Conservation (phyloP, 306 rosid species). For the Rosa chinensis region DNA sequence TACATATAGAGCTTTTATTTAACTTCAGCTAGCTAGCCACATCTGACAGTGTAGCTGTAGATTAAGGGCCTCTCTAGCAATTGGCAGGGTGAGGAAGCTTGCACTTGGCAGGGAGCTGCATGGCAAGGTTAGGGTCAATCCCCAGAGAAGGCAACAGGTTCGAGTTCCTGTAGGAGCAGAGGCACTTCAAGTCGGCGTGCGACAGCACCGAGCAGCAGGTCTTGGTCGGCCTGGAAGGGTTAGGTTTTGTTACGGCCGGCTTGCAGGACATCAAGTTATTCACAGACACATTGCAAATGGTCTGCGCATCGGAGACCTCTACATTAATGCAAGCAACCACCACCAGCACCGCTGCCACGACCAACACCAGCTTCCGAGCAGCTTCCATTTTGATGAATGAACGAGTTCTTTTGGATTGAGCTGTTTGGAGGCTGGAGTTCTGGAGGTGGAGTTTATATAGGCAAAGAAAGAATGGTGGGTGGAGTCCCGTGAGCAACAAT, state of each 20-base stretch:
- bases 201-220: constrained; percentile 44
- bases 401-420: background rate
- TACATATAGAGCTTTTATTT: background rate
- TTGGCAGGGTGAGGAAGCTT: constrained; percentile 46
- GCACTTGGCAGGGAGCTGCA: constrained; percentile 57
- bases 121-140: constrained; percentile 54
- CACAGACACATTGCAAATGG: constrained; percentile 48
- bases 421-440: background rate
- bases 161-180: constrained; percentile 54
- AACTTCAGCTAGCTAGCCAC: background rate
- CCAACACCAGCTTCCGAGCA: background rate
- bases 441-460: background rate
- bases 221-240: constrained; percentile 33
- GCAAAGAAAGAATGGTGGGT: background rate
- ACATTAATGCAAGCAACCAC: constrained; percentile 15
- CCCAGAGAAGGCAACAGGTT: constrained; percentile 55
- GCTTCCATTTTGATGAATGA: constrained; percentile 2
- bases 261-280: constrained; percentile 40
- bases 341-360: constrained; percentile 10
- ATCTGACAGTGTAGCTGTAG: background rate
- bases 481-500: background rate
- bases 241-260: constrained; percentile 53
- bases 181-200: constrained; percentile 46
- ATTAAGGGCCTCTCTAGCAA: constrained; percentile 26
- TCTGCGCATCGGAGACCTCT: constrained; percentile 26